Evolutionary conservation across 2,329 filamentous ascomycete genomes (phyloP), one percentile per base, ranked within the genome.

Genomic region (Dactylellina leptospora): DNA sequence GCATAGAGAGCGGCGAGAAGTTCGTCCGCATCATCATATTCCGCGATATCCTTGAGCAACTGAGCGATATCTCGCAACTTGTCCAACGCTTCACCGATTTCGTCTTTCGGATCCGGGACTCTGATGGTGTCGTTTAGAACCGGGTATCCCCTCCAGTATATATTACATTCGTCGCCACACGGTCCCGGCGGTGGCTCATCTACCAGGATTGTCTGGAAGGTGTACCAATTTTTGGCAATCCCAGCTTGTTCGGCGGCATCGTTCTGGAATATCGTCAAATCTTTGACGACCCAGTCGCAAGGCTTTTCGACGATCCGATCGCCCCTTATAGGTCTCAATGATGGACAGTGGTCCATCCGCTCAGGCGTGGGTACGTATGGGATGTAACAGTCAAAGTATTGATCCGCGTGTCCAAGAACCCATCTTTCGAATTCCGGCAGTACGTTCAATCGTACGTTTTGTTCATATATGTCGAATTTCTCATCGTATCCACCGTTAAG

Each of bases 381-480:
- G 30, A 33, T 33, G 30, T 33, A 33, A 40, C 56, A 61, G 8
- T 16, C 16, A 25, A 61, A 63, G 18, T 63, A 55, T 22, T 33
- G 13, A n/a, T 25, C 20, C 16, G 36, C 6, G 27, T 63, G 23
- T 13, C 8, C 25, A 3, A 23, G 16, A 38, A 54, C 22, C 48
- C 51, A 55, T 6, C 40, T 30, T 5, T 47, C 38, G 27, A 63
- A 54, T 22, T 44, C 48, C 10, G 42, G 48, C 4, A 54, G 22
- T 33, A 63, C 22, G 3, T 27, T 16, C 22, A 30, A 8, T 9
- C 44, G 33, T 2, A 63, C n/a, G 16, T 63, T 42, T 33, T 44
- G 40, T 2, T 3, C 10, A 20, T 63, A 63, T 9, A 28, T 16
- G n/a, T 16, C 20, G 13, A 45, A 63, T 28, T 63, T 54, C 0